Base-by-base conservation (phyloP, 192 early-diverging fungal species). In the Neocallimastix lanati region DNA sequence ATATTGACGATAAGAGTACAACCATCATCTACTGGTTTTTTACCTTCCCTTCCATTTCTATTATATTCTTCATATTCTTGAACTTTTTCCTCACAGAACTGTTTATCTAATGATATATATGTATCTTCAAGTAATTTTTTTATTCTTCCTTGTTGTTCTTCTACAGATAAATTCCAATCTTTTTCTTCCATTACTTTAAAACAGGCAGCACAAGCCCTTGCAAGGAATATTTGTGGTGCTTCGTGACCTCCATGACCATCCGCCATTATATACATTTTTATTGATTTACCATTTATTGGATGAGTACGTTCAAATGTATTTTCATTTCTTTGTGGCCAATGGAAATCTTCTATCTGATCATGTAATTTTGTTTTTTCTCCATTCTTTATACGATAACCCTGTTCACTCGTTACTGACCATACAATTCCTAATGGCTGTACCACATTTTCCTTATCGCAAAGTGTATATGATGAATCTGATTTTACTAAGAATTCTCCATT, bases 201-300 rank as follows among this genome's bases (percentile, higher is more conserved):
- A 82, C 28, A 3, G 82, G 77, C 25, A 80, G 35, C 35, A 88
- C 35, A 12, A 90, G 76, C n/a, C 85, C 78, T 28, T 37, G 12
- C 14, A 84, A 87, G 86, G 80, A 91, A 89, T 81, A 88, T 90
- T 12, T 77, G 78, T 13, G 86, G 80, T 25, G 88, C 88, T 76
- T 84, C 81, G 15, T 83, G 82, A 13, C 90, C 90, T 28, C 88
- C 90, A 78, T 91, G 90, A 7, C 90, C 90, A 80, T 91, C 90
- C 9, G 90, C 90, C 13, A 91, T 78, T 18, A 91, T 78, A 80
- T 87, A 88, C 12, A 90, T 30, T n/a, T n/a, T n/a, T n/a, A n/a
- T n/a, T n/a, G n/a, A n/a, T n/a, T n/a, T n/a, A n/a, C n/a, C n/a
- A n/a, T 15, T 78, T 29, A 78, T 28, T 28, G 80, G 80, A 58